These are phyloP conservation scores for Phytophthora fragariaefolia DNA, from an alignment of 352 stramenopile genomes.

Conservation along the genomic window DNA sequence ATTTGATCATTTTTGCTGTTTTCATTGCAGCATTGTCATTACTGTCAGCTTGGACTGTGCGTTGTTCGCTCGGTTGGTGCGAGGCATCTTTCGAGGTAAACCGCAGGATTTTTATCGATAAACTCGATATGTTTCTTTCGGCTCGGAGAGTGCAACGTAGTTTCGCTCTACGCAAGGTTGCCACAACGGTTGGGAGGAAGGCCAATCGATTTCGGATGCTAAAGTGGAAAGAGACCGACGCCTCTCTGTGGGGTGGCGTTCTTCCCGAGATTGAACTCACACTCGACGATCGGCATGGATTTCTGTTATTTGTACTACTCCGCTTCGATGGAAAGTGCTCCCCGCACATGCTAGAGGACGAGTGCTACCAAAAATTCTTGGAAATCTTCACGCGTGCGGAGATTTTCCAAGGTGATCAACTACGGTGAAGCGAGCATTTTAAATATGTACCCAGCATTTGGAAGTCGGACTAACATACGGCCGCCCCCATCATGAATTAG, in stretches of 20 bases:
- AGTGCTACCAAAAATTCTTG: slow-evolving; percentile 48
- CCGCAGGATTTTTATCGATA: slow-evolving; percentile 41
- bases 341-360: slow-evolving; percentile 45
- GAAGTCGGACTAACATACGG: too few relatives aligned
- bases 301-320: slow-evolving; percentile 65
- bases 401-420: slow-evolving; percentile 30
- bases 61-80: slow-evolving; percentile 83
- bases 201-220: slow-evolving; percentile 87
- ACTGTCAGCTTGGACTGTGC: slow-evolving; percentile 55
- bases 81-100: slow-evolving; percentile 85
- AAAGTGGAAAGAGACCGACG: slow-evolving; percentile 91
- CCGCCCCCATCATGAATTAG: too few relatives aligned
- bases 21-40: slow-evolving; percentile 59
- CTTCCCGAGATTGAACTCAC: slow-evolving; percentile 80
- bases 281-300: slow-evolving; percentile 68
- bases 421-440: slow-evolving; percentile 17
- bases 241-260: slow-evolving; percentile 83
- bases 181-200: slow-evolving; percentile 32
- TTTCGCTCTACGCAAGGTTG: slow-evolving; percentile 33
- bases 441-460: neutral
- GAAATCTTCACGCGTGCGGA: slow-evolving; percentile 50
- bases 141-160: slow-evolving; percentile 34
- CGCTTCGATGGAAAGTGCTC: slow-evolving; percentile 56
- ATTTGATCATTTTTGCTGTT: slow-evolving; percentile 82
- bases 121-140: slow-evolving; percentile 42